Evolutionary conservation across 2,329 filamentous ascomycete species (phyloP), one percentile per base, ranked within the genome.

Genomic region (Colletotrichum scovillei): DNA sequence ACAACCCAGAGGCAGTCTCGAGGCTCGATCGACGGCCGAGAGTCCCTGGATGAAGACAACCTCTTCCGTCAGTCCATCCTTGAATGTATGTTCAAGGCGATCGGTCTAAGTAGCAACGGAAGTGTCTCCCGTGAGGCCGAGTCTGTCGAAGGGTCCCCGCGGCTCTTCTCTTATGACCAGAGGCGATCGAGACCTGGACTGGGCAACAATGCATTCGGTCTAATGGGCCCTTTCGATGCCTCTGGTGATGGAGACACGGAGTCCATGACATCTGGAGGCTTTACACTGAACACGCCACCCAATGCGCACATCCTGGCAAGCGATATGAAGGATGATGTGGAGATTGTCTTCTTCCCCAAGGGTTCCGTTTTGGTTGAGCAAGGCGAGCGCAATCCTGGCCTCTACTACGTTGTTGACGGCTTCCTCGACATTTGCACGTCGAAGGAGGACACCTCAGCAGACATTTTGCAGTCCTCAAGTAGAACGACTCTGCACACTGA

Each of bases 371-470:
- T 99, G 19, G 95, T 99, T 0, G 97, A 99, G 79, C 95, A 98
- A 84, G 96, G 97, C 11, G 97, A 99, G 81, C 90, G 97, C n/a
- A 98, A 97, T 77, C 97, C 97, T 0, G 97, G 97, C 0, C 82
- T 99, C 0, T 99, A 99, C 84, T 99, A 99, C 82, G 96, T 99
- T 3, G 93, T 99, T 63, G 97, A 99, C 81, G 97, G 97, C 0
- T 99, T 99, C 78, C 85, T 99, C 46, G 97, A 99, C 78, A 95
- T 98, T 56, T 95, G 95, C 74, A 92, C 97, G n/a, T 92, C 94
- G 1, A 86, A 90, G 0, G 90, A 92, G 53, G 91, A 93, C n/a
- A 77, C 81, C 0, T 79, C 82, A 0, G 79, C 80, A 14, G 83
- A 85, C 73, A 85, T 87, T 5, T 75, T 87, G 7, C 83, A 82